Evolutionary conservation across 2,329 filamentous ascomycete genomes (phyloP).

Genomic region (Trichoderma hamatum): DNA sequence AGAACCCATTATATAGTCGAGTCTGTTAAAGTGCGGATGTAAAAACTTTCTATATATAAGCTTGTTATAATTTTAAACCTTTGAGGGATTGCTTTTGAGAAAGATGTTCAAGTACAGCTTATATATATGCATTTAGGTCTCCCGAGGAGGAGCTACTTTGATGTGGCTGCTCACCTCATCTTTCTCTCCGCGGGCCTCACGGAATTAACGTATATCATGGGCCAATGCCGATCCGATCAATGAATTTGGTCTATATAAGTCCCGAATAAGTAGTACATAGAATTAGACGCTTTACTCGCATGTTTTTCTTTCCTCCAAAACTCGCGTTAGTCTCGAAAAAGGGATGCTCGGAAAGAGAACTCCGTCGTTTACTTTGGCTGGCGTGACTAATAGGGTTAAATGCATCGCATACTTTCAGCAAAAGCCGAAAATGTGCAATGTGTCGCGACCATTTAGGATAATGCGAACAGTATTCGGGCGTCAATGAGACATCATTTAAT

Average conservation of each 20-base stretch:
- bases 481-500: not conserved
- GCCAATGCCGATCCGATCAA: not conserved
- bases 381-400: not conserved
- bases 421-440: not conserved
- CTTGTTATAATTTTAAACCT: fast-evolving
- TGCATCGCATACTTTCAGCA: not conserved
- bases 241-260: not conserved
- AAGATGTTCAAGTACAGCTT: not conserved
- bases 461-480: not conserved
- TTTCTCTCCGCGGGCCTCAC: not conserved
- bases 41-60: too few species aligned
- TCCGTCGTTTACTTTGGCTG: not conserved
- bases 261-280: not conserved
- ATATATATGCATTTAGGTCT: not conserved
- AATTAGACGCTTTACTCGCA: not conserved
- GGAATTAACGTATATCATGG: not conserved
- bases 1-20: not conserved
- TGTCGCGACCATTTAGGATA: not conserved
- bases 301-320: not conserved
- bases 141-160: not conserved
- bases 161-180: not conserved
- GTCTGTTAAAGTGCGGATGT: too few species aligned
- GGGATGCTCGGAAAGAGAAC: not conserved
- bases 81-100: too few species aligned
- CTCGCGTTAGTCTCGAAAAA: too few species aligned